Evolutionary conservation across 78 protist species (phyloP), one percentile per base, ranked within the genome.

Genomic region (Ministeria vibrans): DNA sequence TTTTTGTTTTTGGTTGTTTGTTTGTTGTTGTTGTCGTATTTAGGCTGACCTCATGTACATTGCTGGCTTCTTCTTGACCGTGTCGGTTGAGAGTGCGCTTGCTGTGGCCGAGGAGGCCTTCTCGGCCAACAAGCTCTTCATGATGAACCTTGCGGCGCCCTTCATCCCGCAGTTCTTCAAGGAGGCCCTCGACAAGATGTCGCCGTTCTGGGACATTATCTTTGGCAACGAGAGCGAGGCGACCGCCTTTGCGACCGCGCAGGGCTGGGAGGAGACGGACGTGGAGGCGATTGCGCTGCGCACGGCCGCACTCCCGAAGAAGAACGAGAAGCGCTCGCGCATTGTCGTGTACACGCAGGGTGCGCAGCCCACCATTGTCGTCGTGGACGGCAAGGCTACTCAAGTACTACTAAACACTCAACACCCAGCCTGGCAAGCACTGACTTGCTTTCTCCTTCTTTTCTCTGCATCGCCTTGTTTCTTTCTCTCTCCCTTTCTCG

Each of bases 311-410:
- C 46, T 87, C 75, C 77, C 55, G 73, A 93, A 91, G 86, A 90
- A 55, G 42, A 85, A 88, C 86, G 38, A 59, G 45, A 32, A 34
- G 61, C 80, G 91, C 55, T 61, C 85, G 27, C 84, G 98, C 79
- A 64, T 81, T 43, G 97, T 96, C 23, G 88, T 97, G 55, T 70
- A 93, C 96, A 97, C 99, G 41, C 96, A 93, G 78, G 99, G 97
- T 38, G 41, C 90, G n/a, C 41, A 88, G 38, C 32, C 81, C 23
- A 87, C 96, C 71, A 23, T 95, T 11, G 93, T 95, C 41, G 86
- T 46, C 69, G 22, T 11, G 28, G n/a, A 84, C 42, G 96, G 91
- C 27, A 77, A 1, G 27, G 68, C 44, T 5, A 2, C 15, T 2
- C 28, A 1, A 11, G 18, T 42, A 36, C 49, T 2, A 2, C 7